Evolutionary conservation across 2,329 filamentous ascomycete genomes (phyloP).

Genomic region (Herpomyces periplanetae): DNA sequence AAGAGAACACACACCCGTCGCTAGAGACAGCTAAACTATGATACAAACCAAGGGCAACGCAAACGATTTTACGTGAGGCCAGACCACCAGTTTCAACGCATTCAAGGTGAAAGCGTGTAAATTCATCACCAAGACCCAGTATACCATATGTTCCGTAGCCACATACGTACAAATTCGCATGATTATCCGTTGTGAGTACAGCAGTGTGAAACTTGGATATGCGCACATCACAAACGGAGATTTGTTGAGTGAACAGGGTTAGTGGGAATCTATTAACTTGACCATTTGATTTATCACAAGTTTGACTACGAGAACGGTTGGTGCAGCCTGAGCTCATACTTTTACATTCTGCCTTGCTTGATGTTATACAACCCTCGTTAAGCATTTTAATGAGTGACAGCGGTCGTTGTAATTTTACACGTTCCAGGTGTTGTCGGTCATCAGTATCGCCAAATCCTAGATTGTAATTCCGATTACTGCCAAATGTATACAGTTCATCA

Average conservation of each 20-base stretch:
- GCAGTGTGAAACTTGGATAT: slow-evolving; percentile 78
- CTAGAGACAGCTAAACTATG: slow-evolving; percentile 53
- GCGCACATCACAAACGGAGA: slow-evolving; percentile 38
- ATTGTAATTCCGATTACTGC: slow-evolving; percentile 77
- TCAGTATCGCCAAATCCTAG: slow-evolving; percentile 82
- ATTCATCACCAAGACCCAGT: slow-evolving; percentile 57
- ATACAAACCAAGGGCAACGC: slow-evolving; percentile 59
- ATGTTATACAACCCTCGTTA: slow-evolving; percentile 8
- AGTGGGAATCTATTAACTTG: too few relatives aligned
- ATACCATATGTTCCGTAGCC: slow-evolving; percentile 67
- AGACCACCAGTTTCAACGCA: slow-evolving; percentile 38
- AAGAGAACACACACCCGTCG: slow-evolving; percentile 69
- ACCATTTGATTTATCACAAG: slow-evolving; percentile 4
- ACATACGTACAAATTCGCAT: slow-evolving; percentile 67
- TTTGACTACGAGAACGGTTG: slow-evolving; percentile 5
- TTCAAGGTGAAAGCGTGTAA: slow-evolving; percentile 47
- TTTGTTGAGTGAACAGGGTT: slow-evolving; percentile 25
- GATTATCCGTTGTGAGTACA: slow-evolving; percentile 44
- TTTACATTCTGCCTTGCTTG: slow-evolving; percentile 4
- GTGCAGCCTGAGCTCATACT: slow-evolving; percentile 5
- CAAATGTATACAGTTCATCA: slow-evolving; percentile 69
- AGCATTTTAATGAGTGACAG: slow-evolving; percentile 34
- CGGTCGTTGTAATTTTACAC: slow-evolving; percentile 32
- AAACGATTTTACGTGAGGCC: slow-evolving; percentile 26
- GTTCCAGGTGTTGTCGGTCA: slow-evolving; percentile 69